Evolutionary conservation across 2,329 filamentous ascomycete species (phyloP), one percentile per base, ranked within the genome.

Genomic region (Aureobasidium sp.): DNA sequence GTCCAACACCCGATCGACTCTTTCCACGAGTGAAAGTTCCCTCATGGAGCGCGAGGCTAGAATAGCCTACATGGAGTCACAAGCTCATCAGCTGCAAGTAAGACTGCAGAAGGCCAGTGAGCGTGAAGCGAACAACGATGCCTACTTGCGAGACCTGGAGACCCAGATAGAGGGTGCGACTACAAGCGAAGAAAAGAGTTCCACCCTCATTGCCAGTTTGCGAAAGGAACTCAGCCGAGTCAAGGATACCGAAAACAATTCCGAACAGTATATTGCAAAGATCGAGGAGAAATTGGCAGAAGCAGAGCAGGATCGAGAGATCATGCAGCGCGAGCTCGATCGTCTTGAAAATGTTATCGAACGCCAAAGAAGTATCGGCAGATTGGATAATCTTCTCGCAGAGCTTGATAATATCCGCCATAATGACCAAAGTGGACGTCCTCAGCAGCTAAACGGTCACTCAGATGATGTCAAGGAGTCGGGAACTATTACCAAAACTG

Each of bases 241-340:
- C 17, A 86, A 92, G 53, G 94, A 97, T 70, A 97, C 91, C 68
- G 94, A 99, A 77, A 84, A 87, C 3, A 88, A 88, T 42, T 91
- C 87, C 67, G 94, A 99, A 73, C 94, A 97, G 67, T 99, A 99
- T 74, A 97, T 99, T 59, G 96, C 93, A 0, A 97, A 92, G 0
- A 79, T 99, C 12, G 94, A 99, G 73, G 94, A 97, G 76, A 88
- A 93, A 25, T 83, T 99, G 9, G 94, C 94, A 0, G 94, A 99
- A 75, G 88, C 93, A 2, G 94, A 99, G 70, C 93, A 97, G 74
- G 94, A 99, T 72, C 86, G 90, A 66, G 94, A 97, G 73, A 79
- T 97, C 64, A 97, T 99, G 93, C 91, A 96, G 73, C 90, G 93
- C 39, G 94, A 99, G 71, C 90, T 99, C 65, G 90, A 97, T 70